phyloP scores from a whole-genome alignment of 2,329 filamentous ascomycete genomes.

The Hypocreales sp. region DNA sequence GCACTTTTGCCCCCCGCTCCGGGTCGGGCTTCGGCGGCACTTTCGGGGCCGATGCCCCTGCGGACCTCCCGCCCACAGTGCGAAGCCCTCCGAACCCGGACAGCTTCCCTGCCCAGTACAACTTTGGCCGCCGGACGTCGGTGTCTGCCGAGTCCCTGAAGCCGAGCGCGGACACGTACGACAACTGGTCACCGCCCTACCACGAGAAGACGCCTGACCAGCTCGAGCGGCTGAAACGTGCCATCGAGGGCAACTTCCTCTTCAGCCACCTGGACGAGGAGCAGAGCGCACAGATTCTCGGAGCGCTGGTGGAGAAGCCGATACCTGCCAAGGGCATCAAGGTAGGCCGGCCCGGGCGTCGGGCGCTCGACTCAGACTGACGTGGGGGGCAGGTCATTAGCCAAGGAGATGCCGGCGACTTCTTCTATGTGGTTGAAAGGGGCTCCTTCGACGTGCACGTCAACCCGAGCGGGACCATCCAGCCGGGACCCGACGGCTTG shows the following conservation, averaged over 20 bases:
- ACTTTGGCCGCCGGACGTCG: slow-evolving; percentile 82
- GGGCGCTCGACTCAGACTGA: neutral
- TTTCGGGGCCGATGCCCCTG: slow-evolving; percentile 35
- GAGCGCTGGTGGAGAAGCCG: slow-evolving; percentile 84
- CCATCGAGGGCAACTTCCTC: slow-evolving; percentile 81
- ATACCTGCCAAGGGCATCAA: slow-evolving; percentile 81
- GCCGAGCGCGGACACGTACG: slow-evolving; percentile 65
- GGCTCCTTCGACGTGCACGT: slow-evolving; percentile 87
- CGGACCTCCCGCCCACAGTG: slow-evolving; percentile 29
- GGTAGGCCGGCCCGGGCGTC: slow-evolving; percentile 20
- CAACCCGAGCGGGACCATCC: slow-evolving; percentile 59
- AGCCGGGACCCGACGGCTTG: slow-evolving; percentile 68
- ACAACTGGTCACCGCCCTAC: slow-evolving; percentile 79
- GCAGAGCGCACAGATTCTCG: slow-evolving; percentile 72
- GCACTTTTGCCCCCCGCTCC: slow-evolving; percentile 25
- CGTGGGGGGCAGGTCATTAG: slow-evolving; percentile 56
- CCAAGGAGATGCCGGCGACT: slow-evolving; percentile 91
- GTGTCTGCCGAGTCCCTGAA: slow-evolving; percentile 95
- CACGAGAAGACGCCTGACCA: slow-evolving; percentile 77
- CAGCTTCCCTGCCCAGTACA: slow-evolving; percentile 82
- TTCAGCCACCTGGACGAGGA: slow-evolving; percentile 93
- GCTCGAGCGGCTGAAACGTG: slow-evolving; percentile 58
- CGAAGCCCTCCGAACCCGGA: slow-evolving; percentile 40
- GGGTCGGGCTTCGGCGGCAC: slow-evolving; percentile 30
- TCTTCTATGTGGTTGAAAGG: slow-evolving; percentile 92